These are phyloP conservation scores for Boletus pseudopeckii DNA, from an alignment of 768 basidiomycete genomes.

Conservation along the genomic window DNA sequence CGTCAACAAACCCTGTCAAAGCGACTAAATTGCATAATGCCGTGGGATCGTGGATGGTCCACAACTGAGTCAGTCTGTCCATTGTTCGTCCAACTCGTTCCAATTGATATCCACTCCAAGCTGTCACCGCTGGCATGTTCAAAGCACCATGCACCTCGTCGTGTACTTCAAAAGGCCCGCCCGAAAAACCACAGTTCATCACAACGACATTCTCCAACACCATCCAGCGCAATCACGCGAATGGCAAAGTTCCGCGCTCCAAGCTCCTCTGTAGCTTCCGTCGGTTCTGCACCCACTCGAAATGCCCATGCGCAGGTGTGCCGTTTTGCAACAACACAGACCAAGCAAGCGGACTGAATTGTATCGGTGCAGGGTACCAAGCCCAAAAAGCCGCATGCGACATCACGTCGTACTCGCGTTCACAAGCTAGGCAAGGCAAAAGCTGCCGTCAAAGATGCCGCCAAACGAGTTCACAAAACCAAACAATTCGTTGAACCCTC, in stretches of 20 bases:
- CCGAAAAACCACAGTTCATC: background rate
- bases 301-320: conserved; percentile 9
- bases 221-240: background rate
- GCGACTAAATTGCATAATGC: conserved; percentile 3
- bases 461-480: conserved; percentile 12
- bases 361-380: background rate
- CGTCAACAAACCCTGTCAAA: conserved; percentile 5
- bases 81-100: conserved; percentile 22
- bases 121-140: conserved; percentile 6
- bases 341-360: background rate
- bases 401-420: conserved; percentile 7
- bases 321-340: background rate
- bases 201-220: background rate
- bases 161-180: conserved; percentile 18
- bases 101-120: conserved; percentile 8
- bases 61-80: background rate
- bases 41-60: conserved; percentile 15
- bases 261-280: conserved; percentile 14
- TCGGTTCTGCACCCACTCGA: background rate
- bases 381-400: conserved; percentile 5
- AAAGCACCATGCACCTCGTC: conserved; percentile 6
- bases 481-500: conserved; percentile 18
- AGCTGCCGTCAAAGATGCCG: conserved; percentile 14
- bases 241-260: conserved; percentile 21
- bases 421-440: conserved; percentile 17